A percentile compares a stretch with the other conserved stretches of the same genome.
Conservation (phyloP, 495 filamentous ascomycete genomes). For the Geopyxis carbonaria region DNA sequence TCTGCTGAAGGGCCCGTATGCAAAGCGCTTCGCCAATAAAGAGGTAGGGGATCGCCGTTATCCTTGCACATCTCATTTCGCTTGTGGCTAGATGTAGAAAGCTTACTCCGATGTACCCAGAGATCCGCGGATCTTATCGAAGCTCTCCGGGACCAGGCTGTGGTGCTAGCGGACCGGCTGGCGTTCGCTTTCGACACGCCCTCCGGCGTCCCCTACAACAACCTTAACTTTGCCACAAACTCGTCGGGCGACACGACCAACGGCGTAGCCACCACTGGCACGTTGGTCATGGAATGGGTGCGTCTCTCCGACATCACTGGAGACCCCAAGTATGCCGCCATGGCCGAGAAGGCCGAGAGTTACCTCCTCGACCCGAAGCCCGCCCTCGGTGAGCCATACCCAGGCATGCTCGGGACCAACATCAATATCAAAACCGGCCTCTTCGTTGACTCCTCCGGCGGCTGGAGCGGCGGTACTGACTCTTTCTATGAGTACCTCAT, state of each 20-base stretch:
- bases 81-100: too few species aligned
- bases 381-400: constrained; percentile 48
- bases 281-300: constrained; percentile 72
- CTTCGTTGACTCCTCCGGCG: constrained; percentile 49
- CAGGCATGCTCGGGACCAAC: constrained; percentile 55
- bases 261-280: constrained; percentile 53
- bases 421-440: constrained; percentile 46
- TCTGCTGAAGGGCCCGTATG: constrained; percentile 52
- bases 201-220: constrained; percentile 61
- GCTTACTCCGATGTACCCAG: too few species aligned
- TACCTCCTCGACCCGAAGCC: constrained; percentile 56
- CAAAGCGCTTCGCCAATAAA: too few species aligned
- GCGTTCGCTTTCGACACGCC: constrained; percentile 64
- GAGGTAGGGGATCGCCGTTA: too few species aligned
- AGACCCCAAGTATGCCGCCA: constrained; percentile 42
- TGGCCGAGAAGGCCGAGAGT: constrained; percentile 52
- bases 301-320: constrained; percentile 62
- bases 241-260: constrained; percentile 37
- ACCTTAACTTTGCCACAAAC: constrained; percentile 41
- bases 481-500: constrained; percentile 86
- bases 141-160: constrained; percentile 46
- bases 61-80: too few species aligned
- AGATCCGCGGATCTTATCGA: constrained; percentile 30
- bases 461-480: constrained; percentile 69
- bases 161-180: constrained; percentile 51